A percentile compares a stretch with the other conserved stretches of the same genome.
Evolutionary conservation across 768 basidiomycete species (phyloP).

Genomic region (Russula lepida): DNA sequence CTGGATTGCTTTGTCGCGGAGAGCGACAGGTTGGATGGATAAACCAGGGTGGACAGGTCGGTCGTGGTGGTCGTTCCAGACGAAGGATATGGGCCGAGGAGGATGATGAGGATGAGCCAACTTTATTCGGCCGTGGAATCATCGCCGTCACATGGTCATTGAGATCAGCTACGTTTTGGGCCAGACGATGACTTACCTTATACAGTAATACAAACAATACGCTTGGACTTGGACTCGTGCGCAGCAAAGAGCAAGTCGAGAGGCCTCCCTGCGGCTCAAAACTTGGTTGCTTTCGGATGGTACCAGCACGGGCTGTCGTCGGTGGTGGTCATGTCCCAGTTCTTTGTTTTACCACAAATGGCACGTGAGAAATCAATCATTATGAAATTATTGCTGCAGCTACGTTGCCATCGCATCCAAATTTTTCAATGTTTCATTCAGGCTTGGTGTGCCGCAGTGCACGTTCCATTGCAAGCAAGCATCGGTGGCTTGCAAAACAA

Average conservation of each 20-base stretch:
- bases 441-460: too few species aligned
- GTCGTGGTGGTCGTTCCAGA: background rate
- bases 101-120: too few species aligned
- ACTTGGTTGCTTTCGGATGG: background rate
- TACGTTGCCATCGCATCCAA: background rate
- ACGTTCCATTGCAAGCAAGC: too few species aligned
- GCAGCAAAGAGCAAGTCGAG: background rate
- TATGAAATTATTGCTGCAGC: background rate
- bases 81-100: background rate
- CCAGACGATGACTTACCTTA: background rate
- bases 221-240: background rate
- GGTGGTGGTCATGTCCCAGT: background rate
- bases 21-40: background rate
- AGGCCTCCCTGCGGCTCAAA: background rate
- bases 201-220: background rate
- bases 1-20: background rate
- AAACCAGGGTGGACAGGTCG: background rate
- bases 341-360: background rate
- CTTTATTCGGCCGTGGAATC: background rate
- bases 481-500: background rate
- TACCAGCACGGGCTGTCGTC: too few species aligned
- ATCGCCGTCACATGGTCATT: background rate
- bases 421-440: too few species aligned
- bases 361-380: background rate
- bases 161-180: background rate